These are phyloP conservation scores for Cynara cardunculus DNA, from an alignment of 129 eudicot species.

Conservation along the genomic window DNA sequence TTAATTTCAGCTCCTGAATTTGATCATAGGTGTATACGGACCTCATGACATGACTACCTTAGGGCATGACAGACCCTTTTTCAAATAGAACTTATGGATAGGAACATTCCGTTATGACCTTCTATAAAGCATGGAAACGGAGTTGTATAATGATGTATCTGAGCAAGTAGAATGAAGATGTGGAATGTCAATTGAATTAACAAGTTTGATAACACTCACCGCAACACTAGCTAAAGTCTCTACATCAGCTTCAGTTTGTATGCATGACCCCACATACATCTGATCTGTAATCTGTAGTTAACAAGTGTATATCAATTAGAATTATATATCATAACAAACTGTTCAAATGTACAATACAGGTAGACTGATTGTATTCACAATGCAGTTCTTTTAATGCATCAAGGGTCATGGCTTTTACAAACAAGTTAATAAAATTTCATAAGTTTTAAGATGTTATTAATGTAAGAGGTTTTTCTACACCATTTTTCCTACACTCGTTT, in stretches of 20 bases:
- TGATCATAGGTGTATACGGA: background rate
- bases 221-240: conserved; percentile 55
- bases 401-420: background rate
- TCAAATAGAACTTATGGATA: background rate
- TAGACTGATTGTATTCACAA: background rate
- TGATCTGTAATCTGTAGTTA: conserved; percentile 83
- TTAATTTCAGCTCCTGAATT: background rate
- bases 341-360: background rate
- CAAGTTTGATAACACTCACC: conserved; percentile 32
- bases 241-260: conserved; percentile 75
- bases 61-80: background rate
- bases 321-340: background rate
- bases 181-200: background rate
- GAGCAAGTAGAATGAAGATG: background rate
- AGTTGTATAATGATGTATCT: background rate
- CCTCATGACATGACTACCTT: background rate
- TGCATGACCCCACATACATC: conserved; percentile 94
- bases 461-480: background rate
- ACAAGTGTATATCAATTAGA: conserved; percentile 1
- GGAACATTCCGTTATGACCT: background rate
- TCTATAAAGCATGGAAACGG: background rate
- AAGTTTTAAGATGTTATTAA: background rate
- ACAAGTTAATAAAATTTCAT: background rate
- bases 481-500: too few species aligned
- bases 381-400: background rate